phyloP scores from a whole-genome alignment of 2,329 filamentous ascomycete species.

The Lecanicillium sp. region DNA sequence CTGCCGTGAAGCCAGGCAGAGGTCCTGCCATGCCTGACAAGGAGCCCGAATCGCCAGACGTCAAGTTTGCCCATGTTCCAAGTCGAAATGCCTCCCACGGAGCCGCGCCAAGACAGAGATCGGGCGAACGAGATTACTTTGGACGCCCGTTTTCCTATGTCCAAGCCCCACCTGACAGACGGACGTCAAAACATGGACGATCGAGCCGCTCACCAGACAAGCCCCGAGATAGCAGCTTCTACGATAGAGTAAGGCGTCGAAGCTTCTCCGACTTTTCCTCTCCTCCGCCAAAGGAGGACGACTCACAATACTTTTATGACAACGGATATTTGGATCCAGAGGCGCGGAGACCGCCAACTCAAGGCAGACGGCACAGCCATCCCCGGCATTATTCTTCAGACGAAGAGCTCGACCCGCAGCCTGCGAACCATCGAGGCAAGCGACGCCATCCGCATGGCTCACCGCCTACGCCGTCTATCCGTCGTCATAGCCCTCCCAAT shows the following conservation, averaged over 20 bases:
- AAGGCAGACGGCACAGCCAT: constrained; percentile 40
- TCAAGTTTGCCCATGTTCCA: constrained; percentile 29
- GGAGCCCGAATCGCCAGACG: constrained; percentile 22
- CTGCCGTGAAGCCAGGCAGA: constrained; percentile 27
- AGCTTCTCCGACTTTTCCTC: constrained; percentile 44
- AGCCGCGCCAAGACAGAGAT: constrained; percentile 16
- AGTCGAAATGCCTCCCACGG: constrained; percentile 20
- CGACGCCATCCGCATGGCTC: constrained; percentile 11
- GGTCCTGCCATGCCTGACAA: constrained; percentile 14
- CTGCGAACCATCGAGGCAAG: constrained; percentile 16
- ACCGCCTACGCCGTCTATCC: constrained; percentile 6
- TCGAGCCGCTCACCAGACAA: constrained; percentile 26
- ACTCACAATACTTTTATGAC: constrained; percentile 18
- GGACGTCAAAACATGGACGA: constrained; percentile 19
- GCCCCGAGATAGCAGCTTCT: constrained; percentile 27
- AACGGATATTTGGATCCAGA: constrained; percentile 26
- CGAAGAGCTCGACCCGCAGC: constrained; percentile 27
- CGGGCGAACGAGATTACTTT: constrained; percentile 23
- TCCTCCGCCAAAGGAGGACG: constrained; percentile 21
- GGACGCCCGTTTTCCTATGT: constrained; percentile 29
- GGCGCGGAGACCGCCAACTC: constrained; percentile 17
- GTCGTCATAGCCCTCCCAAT: constrained; percentile 7
- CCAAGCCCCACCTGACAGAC: constrained; percentile 31
- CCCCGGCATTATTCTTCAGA: constrained; percentile 35
- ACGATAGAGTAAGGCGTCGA: constrained; percentile 34